Base-by-base conservation (phyloP, 129 eudicot species). In the Silybum marianum region DNA sequence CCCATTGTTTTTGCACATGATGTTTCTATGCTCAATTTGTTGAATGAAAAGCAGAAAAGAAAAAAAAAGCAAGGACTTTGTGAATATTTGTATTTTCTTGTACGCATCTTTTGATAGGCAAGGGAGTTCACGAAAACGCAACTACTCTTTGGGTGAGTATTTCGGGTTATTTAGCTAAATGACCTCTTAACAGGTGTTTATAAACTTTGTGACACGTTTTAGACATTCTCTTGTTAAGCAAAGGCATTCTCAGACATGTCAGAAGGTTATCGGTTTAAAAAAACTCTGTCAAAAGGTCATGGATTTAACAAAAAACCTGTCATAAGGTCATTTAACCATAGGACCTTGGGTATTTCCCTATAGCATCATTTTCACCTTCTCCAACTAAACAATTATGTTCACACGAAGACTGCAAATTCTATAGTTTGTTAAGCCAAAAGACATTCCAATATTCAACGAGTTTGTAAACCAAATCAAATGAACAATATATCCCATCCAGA, bases 1-100 rank as follows among this genome's bases (percentile, higher is more conserved):
- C 74, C 58, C 86, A 83, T 76, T 77, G 78, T 82, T 76, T 76
- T 76, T 76, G 73, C 74, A 5, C 39, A 81, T 44, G 80, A 81
- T 81, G 54, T 74, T 74, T 81, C 75, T 63, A 72, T 72, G 72
- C 51, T 40, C 34, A 26, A 24, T 77, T 72, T 72, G 23, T 54
- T 70, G 60, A 62, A 76, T 76, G 85, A 69, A 51, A 36, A 65
- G 16, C 0, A 66, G 14, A 77, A 36, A 11, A 26, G 7, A 65
- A 77, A 36, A 11, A 26, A 7, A 65, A 22, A 60, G 16, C 30
- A 24, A 73, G 12, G 44, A 72, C 62, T 18, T 48, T 39, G 8
- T n/a, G 66, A 18, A 58, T 58, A 58, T 58, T n/a, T 2, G 66
- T 18, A 58, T 7, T 18, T 58, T 4, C 5, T 51, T 16, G 62